Evolutionary conservation across 108 stramenopile species (phyloP).

Genomic region (Nitzschia inconspicua): DNA sequence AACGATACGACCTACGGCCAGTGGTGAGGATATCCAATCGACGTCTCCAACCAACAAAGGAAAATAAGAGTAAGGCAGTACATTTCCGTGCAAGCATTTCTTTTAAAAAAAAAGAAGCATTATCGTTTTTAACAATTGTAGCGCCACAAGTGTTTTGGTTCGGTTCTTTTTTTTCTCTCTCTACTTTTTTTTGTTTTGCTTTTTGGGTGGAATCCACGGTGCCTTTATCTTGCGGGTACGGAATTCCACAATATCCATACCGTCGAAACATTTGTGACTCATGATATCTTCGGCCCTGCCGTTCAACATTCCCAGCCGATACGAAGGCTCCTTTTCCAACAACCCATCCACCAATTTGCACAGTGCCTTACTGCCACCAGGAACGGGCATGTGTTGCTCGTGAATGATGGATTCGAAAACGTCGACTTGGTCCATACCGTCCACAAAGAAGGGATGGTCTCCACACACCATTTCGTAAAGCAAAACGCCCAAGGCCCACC

Average conservation of each 20-base stretch:
- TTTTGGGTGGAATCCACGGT: slow-evolving; percentile 87
- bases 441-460: slow-evolving; percentile 52
- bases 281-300: slow-evolving; percentile 57
- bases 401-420: slow-evolving; percentile 79
- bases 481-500: slow-evolving; percentile 91
- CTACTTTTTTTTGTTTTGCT: no score
- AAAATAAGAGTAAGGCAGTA: no score
- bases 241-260: slow-evolving; percentile 58
- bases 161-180: no score
- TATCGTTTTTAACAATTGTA: no score
- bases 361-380: slow-evolving; percentile 17
- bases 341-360: slow-evolving; percentile 50
- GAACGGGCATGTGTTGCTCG: slow-evolving; percentile 34
- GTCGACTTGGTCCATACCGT: slow-evolving; percentile 70
- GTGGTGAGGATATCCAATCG: no score
- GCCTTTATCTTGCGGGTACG: slow-evolving; percentile 53
- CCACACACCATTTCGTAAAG: slow-evolving; percentile 87
- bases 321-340: slow-evolving; percentile 44
- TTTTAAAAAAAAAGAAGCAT: no score
- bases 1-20: no score
- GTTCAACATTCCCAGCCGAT: slow-evolving; percentile 56
- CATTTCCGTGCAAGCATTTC: no score
- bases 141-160: no score
- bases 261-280: slow-evolving; percentile 60
- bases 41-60: no score